These are phyloP conservation scores for Herpotrichia juniperi DNA, from an alignment of 2,329 filamentous ascomycete species.

Conservation along the genomic window DNA sequence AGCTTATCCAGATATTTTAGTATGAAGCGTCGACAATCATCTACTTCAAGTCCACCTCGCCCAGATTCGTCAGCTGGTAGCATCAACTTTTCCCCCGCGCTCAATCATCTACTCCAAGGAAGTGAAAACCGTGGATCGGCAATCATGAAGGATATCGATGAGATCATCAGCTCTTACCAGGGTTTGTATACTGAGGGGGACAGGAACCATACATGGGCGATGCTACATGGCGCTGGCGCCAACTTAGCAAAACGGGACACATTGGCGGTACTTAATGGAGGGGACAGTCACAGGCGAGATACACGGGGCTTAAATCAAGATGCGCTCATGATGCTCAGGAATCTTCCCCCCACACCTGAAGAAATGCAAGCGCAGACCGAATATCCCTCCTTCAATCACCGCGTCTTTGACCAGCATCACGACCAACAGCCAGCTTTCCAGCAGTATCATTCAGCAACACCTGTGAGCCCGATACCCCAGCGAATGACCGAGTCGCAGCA, in stretches of 20 bases:
- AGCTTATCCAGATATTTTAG: slow-evolving; percentile 31
- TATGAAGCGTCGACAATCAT: slow-evolving; percentile 19
- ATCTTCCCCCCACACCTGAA: slow-evolving; percentile 20
- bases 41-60: slow-evolving; percentile 8
- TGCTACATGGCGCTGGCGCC: slow-evolving; percentile 10
- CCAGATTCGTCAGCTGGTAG: slow-evolving; percentile 9
- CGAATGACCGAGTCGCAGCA: slow-evolving; percentile 12
- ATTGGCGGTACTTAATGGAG: slow-evolving; percentile 23
- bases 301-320: slow-evolving; percentile 15
- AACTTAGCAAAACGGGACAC: slow-evolving; percentile 23
- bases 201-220: slow-evolving; percentile 10
- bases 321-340: slow-evolving; percentile 16
- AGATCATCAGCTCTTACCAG: slow-evolving; percentile 40
- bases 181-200: slow-evolving; percentile 14
- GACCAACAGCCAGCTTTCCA: slow-evolving; percentile 13
- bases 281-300: slow-evolving; percentile 13
- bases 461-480: slow-evolving; percentile 15
- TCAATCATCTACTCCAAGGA: slow-evolving; percentile 26
- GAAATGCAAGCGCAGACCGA: slow-evolving; percentile 10
- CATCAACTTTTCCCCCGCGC: slow-evolving; percentile 26
- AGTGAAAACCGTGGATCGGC: slow-evolving; percentile 22
- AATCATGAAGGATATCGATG: slow-evolving; percentile 41
- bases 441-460: slow-evolving; percentile 8
- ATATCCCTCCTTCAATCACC: slow-evolving; percentile 24
- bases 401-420: slow-evolving; percentile 16